These are phyloP conservation scores for Vitis hybrid DNA, from an alignment of 177 flowering plant genomes.

Conservation along the genomic window DNA sequence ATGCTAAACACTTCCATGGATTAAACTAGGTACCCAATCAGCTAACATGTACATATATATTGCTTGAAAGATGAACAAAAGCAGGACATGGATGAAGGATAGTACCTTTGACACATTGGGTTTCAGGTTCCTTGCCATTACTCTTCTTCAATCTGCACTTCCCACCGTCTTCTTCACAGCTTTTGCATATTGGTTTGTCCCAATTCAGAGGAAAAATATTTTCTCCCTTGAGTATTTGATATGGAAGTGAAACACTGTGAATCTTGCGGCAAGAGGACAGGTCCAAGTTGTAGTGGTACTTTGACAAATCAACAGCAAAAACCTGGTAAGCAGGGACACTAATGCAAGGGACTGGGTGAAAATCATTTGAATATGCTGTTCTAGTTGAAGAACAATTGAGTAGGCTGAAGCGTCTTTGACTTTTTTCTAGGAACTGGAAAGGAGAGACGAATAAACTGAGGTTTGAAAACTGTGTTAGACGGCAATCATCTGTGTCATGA, in stretches of 20 bases:
- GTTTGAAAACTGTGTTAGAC: no score
- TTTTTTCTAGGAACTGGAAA: neutral
- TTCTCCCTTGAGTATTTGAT: no score
- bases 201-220: no score
- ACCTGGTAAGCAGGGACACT: neutral
- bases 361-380: neutral
- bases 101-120: conserved; percentile 2
- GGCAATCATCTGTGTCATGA: no score
- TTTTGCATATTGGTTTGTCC: no score
- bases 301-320: neutral
- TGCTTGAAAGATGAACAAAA: no score
- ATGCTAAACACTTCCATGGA: no score
- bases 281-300: rapidly evolving
- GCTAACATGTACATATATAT: no score
- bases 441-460: neutral
- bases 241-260: neutral
- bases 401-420: neutral
- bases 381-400: neutral
- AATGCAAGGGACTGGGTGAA: neutral
- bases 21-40: no score
- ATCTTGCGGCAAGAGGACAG: neutral
- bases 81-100: no score
- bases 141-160: no score
- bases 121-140: neutral
- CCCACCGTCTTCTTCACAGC: no score